These are phyloP conservation scores for Gnomoniopsis smithogilvyi DNA, from an alignment of 2,329 filamentous ascomycete genomes.

Conservation along the genomic window DNA sequence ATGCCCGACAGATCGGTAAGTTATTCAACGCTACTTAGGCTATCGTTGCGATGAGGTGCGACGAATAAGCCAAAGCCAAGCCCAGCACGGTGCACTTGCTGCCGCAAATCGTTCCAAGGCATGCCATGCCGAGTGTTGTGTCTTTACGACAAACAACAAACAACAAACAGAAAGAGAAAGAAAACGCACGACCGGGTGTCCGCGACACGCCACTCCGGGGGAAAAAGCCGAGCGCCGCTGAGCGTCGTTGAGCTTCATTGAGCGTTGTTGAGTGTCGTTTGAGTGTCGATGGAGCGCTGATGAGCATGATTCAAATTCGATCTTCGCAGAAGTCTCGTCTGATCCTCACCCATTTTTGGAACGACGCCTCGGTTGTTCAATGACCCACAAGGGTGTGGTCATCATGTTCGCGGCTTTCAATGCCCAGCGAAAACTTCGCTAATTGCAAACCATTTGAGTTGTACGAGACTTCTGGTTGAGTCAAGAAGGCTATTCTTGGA, in stretches of 20 bases:
- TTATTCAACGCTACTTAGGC: not conserved
- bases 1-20: not conserved
- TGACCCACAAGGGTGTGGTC: not conserved
- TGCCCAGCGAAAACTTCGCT: not conserved
- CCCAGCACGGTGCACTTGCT: not conserved
- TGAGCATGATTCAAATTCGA: not conserved
- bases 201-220: not conserved
- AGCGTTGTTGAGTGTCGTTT: not conserved
- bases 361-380: not conserved
- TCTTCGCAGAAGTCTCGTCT: not conserved
- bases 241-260: too few relatives aligned
- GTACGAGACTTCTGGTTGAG: not conserved
- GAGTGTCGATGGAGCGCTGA: not conserved
- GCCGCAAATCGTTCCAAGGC: not conserved
- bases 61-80: not conserved
- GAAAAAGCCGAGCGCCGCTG: too few relatives aligned
- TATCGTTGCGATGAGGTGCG: not conserved
- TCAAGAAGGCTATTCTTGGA: slow-evolving; percentile 11
- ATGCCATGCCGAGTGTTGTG: not conserved
- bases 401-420: not conserved
- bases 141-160: not conserved
- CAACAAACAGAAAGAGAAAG: not conserved
- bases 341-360: not conserved
- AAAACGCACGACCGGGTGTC: not conserved
- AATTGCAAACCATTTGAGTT: not conserved